phyloP scores from a whole-genome alignment of 306 rosid species.

The Cercis canadensis region DNA sequence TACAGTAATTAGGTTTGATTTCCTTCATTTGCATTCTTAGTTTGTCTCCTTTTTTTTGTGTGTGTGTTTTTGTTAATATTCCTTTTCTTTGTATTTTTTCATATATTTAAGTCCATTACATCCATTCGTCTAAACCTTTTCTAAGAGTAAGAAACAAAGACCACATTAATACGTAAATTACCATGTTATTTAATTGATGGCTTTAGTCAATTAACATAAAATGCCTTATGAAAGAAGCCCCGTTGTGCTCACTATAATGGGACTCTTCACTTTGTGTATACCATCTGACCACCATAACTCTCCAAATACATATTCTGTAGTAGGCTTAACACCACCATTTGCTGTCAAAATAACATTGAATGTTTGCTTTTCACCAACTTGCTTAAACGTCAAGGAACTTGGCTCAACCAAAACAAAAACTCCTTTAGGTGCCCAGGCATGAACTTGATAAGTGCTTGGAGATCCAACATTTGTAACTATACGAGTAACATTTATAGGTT shows the following conservation, averaged over 20 bases:
- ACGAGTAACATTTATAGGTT: conserved; percentile 34
- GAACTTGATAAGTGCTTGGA: conserved; percentile 50
- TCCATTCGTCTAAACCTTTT: too few species aligned
- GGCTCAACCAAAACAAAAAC: conserved; percentile 53
- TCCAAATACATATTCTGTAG: conserved; percentile 16
- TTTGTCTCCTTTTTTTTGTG: too few species aligned
- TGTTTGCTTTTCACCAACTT: conserved; percentile 50
- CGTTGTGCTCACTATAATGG: conserved; percentile 29
- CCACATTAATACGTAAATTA: too few species aligned
- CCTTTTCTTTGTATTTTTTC: too few species aligned
- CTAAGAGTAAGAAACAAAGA: too few species aligned
- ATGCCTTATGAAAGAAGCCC: too few species aligned
- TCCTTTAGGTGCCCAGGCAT: conserved; percentile 33
- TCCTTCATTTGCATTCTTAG: too few species aligned
- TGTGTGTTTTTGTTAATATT: too few species aligned
- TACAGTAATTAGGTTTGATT: too few species aligned
- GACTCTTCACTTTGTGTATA: conserved; percentile 43
- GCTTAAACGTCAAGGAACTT: conserved; percentile 36
- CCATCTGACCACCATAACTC: conserved; percentile 47
- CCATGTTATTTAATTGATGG: neutral
- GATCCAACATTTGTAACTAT: conserved; percentile 62
- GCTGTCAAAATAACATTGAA: conserved; percentile 44
- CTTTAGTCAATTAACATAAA: neutral
- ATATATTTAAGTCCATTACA: too few species aligned
- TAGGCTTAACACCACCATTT: neutral